A percentile compares a stretch with the other conserved stretches of the same genome.
Evolutionary conservation across 2,329 filamentous ascomycete species (phyloP).

Genomic region (Calonectria henricotiae): DNA sequence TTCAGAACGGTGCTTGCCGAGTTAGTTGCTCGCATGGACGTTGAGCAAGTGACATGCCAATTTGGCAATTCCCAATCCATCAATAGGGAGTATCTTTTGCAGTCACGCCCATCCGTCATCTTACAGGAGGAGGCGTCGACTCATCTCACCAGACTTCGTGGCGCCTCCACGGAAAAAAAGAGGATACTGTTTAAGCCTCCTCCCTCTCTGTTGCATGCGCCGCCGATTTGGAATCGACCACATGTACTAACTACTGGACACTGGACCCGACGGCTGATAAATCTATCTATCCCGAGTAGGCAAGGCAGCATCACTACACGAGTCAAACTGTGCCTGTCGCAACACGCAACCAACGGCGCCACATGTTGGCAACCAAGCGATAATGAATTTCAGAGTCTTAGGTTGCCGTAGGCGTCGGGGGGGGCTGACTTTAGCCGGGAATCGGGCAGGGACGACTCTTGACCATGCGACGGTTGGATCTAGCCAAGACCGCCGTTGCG

Average conservation of each 20-base stretch:
- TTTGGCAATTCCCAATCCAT: not conserved
- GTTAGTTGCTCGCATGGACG: not conserved
- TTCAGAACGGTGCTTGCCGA: not conserved
- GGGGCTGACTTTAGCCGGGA: constrained; percentile 34
- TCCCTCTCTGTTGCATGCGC: not conserved
- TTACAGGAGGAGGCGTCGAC: not conserved
- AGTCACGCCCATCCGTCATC: not conserved
- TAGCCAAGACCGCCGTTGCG: constrained; percentile 25
- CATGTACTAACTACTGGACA: constrained; percentile 11
- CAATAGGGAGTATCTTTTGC: not conserved
- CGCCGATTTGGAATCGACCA: constrained; percentile 32
- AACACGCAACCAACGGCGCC: constrained; percentile 40
- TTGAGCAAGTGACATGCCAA: constrained; percentile 5
- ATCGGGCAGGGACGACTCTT: constrained; percentile 26
- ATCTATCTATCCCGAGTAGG: constrained; percentile 25
- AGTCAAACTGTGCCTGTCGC: constrained; percentile 28
- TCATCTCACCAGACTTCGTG: constrained; percentile 3
- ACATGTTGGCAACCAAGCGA: constrained; percentile 36
- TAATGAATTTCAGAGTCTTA: constrained; percentile 15
- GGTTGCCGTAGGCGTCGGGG: constrained; percentile 29
- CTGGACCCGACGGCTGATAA: constrained; percentile 21
- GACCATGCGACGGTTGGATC: constrained; percentile 8
- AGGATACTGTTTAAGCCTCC: not conserved
- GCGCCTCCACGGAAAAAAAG: constrained; percentile 6
- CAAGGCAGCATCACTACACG: constrained; percentile 16